Evolutionary conservation across 2,329 filamentous ascomycete genomes (phyloP).

Genomic region (Alternaria brassicicola): DNA sequence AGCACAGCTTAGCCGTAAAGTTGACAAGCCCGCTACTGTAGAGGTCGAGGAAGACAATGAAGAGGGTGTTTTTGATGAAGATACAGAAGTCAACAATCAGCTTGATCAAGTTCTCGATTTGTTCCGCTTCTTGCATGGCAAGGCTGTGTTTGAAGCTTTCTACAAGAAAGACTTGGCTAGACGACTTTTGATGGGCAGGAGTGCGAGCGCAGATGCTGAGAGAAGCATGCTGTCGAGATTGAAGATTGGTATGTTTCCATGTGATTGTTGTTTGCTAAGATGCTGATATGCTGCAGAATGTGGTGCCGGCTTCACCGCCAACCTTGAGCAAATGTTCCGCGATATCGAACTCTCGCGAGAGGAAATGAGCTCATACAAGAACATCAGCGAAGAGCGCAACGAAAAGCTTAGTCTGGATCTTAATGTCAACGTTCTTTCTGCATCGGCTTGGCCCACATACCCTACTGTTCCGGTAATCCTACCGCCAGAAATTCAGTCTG

Average conservation of each 20-base stretch:
- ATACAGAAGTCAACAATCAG: constrained; percentile 88
- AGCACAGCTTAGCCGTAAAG: constrained; percentile 64
- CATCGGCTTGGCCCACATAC: constrained; percentile 92
- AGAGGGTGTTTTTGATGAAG: constrained; percentile 77
- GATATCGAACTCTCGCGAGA: constrained; percentile 93
- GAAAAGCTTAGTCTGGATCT: constrained; percentile 70
- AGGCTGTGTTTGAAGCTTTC: constrained; percentile 97
- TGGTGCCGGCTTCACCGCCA: constrained; percentile 92
- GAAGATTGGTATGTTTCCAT: constrained; percentile 64
- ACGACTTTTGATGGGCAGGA: constrained; percentile 86
- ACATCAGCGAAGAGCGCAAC: constrained; percentile 65
- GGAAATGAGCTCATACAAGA: constrained; percentile 88
- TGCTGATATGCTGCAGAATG: constrained; percentile 66
- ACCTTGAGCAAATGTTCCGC: constrained; percentile 99
- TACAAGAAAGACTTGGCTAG: constrained; percentile 98
- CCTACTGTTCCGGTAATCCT: constrained; percentile 76
- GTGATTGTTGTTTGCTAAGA: background rate
- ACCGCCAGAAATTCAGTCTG: constrained; percentile 74
- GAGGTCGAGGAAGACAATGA: constrained; percentile 66
- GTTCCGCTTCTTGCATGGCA: constrained; percentile 96
- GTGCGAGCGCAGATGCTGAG: constrained; percentile 93
- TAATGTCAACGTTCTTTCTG: constrained; percentile 87
- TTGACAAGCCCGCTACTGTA: constrained; percentile 63
- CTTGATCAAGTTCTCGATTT: constrained; percentile 91
- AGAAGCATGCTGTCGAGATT: constrained; percentile 92